These are phyloP conservation scores for Ceratobasidium sp. DNA, from an alignment of 1,284 basidiomycete genomes.

Conservation along the genomic window DNA sequence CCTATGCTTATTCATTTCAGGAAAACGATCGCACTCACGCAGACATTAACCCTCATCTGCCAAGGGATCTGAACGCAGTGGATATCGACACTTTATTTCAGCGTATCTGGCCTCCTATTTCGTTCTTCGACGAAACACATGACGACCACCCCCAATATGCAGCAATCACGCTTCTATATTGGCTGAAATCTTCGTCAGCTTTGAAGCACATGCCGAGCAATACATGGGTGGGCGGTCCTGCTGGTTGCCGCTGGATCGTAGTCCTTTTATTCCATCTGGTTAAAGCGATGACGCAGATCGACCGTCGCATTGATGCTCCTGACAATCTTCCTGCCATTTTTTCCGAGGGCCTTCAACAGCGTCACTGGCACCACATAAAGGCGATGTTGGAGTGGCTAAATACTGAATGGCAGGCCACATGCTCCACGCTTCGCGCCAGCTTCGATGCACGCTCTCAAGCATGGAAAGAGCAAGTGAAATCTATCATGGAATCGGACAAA, in stretches of 20 bases:
- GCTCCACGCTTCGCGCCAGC: not conserved
- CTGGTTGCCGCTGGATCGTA: not conserved
- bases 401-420: not conserved
- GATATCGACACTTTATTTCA: not conserved
- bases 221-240: not conserved
- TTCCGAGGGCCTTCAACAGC: not conserved
- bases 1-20: not conserved
- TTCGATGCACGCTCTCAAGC: not conserved
- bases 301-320: not conserved
- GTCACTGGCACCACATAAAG: not conserved
- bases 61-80: not conserved
- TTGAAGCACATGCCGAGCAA: not conserved
- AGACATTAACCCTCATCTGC: not conserved
- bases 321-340: not conserved
- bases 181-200: not conserved
- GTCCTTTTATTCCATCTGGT: not conserved
- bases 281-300: not conserved
- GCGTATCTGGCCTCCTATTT: not conserved
- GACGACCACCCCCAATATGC: not conserved
- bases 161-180: not conserved
- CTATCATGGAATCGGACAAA: not conserved
- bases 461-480: not conserved
- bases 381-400: not conserved
- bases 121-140: not conserved
- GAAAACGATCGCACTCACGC: not conserved